phyloP scores from a whole-genome alignment of 2,329 filamentous ascomycete genomes.

The Neophaeococcomyces mojaviensis region DNA sequence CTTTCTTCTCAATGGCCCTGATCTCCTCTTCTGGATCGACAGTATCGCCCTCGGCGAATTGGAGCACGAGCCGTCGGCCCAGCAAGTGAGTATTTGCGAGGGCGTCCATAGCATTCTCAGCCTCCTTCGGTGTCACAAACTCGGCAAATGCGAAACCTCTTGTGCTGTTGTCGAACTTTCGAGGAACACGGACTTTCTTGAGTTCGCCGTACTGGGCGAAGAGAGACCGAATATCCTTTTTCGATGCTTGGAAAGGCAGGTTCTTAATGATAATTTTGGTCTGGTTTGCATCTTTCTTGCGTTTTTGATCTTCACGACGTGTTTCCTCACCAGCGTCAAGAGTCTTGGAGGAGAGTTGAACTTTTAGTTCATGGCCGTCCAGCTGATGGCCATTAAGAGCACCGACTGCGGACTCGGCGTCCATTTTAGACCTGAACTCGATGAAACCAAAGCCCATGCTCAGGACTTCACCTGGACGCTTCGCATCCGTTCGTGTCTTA shows the following conservation, averaged over 20 bases:
- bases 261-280: constrained; percentile 99
- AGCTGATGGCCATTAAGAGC: constrained; percentile 84
- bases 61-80: constrained; percentile 78
- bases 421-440: constrained; percentile 70
- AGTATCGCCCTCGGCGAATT: constrained; percentile 82
- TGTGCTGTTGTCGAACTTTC: constrained; percentile 83
- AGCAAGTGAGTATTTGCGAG: constrained; percentile 88
- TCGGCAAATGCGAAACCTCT: constrained; percentile 96
- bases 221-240: constrained; percentile 80
- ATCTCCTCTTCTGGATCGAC: constrained; percentile 94
- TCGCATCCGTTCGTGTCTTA: constrained; percentile 90
- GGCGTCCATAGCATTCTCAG: constrained; percentile 81
- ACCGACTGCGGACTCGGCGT: constrained; percentile 70
- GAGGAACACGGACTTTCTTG: constrained; percentile 83
- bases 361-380: constrained; percentile 77
- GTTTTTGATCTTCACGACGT: constrained; percentile 71
- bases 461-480: constrained; percentile 75
- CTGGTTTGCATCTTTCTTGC: constrained; percentile 65
- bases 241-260: constrained; percentile 87
- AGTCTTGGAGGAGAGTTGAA: constrained; percentile 81
- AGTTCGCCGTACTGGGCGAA: constrained; percentile 89
- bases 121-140: constrained; percentile 85
- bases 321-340: constrained; percentile 82
- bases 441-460: constrained; percentile 98
- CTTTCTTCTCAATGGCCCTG: constrained; percentile 93